These are phyloP conservation scores for Lachnellula cervina DNA, from an alignment of 2,329 filamentous ascomycete species.

Conservation along the genomic window DNA sequence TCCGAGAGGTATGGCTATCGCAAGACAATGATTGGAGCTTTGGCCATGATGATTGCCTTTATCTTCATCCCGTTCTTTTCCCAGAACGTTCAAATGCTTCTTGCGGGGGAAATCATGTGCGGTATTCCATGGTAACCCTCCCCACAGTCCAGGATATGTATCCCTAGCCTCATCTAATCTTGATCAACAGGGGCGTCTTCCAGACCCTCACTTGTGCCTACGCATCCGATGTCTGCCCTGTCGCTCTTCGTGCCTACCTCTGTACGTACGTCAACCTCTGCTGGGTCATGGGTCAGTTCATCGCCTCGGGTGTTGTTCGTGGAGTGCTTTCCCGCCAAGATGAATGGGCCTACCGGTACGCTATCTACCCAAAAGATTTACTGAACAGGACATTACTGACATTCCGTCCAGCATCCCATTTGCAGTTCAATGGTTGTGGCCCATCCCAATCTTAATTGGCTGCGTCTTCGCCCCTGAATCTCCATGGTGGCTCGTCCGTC, in stretches of 20 bases:
- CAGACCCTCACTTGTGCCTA: constrained; percentile 34
- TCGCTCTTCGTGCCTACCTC: constrained; percentile 28
- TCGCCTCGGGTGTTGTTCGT: constrained; percentile 43
- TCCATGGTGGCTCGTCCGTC: constrained; percentile 43
- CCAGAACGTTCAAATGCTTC: constrained; percentile 39
- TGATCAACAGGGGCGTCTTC: constrained; percentile 33
- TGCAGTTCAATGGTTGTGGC: constrained; percentile 46
- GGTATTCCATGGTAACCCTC: constrained; percentile 42
- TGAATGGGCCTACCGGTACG: constrained; percentile 42
- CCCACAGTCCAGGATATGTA: constrained; percentile 26
- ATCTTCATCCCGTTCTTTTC: constrained; percentile 47
- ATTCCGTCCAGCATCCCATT: constrained; percentile 37
- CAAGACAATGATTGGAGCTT: constrained; percentile 41
- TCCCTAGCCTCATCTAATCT: constrained; percentile 10
- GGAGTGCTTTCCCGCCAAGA: constrained; percentile 36
- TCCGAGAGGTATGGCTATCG: constrained; percentile 40
- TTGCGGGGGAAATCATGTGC: constrained; percentile 43
- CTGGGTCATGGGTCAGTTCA: constrained; percentile 47
- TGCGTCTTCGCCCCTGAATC: constrained; percentile 45
- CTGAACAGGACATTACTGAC: not conserved
- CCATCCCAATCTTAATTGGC: constrained; percentile 40
- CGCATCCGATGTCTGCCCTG: constrained; percentile 33
- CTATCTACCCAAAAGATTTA: not conserved
- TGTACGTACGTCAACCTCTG: constrained; percentile 48
- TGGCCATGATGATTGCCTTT: constrained; percentile 39